These are phyloP conservation scores for Epichloe coenophiala DNA, from an alignment of 2,329 filamentous ascomycete genomes.

Conservation along the genomic window DNA sequence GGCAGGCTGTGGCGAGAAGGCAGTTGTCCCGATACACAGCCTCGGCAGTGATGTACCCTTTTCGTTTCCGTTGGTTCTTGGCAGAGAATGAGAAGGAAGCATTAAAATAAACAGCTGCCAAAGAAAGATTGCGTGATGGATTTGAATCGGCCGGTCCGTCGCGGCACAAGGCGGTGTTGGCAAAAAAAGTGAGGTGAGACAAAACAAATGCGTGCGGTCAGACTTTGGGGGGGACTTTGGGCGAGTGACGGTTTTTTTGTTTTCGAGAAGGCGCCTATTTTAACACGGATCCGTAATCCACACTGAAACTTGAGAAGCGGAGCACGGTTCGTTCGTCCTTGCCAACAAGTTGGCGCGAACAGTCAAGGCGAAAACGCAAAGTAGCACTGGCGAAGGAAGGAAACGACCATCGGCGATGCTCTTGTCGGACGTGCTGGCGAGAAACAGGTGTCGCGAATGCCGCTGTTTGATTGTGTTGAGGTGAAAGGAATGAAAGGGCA, in stretches of 20 bases:
- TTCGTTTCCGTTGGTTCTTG: not conserved
- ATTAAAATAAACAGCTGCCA: not conserved
- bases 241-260: not conserved
- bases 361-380: not conserved
- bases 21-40: not conserved
- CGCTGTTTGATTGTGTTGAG: slow-evolving; percentile 3
- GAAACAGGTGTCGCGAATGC: not conserved
- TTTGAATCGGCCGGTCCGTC: not conserved
- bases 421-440: not conserved
- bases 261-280: not conserved
- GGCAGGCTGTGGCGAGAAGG: not conserved
- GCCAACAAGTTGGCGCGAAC: not conserved
- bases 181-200: not conserved
- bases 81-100: not conserved
- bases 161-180: not conserved
- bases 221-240: too few species aligned
- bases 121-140: too few species aligned
- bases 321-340: not conserved
- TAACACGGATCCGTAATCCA: not conserved
- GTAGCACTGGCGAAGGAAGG: not conserved
- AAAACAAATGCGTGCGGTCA: slow-evolving; percentile 1
- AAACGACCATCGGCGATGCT: not conserved
- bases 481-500: slow-evolving; percentile 3
- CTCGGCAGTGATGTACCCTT: not conserved
- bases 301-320: not conserved